Percentiles rank a stretch among this genome's conserved stretches.
Evolutionary conservation across 768 basidiomycete species (phyloP).

Genomic region (Coprinellus aureogranulatus): DNA sequence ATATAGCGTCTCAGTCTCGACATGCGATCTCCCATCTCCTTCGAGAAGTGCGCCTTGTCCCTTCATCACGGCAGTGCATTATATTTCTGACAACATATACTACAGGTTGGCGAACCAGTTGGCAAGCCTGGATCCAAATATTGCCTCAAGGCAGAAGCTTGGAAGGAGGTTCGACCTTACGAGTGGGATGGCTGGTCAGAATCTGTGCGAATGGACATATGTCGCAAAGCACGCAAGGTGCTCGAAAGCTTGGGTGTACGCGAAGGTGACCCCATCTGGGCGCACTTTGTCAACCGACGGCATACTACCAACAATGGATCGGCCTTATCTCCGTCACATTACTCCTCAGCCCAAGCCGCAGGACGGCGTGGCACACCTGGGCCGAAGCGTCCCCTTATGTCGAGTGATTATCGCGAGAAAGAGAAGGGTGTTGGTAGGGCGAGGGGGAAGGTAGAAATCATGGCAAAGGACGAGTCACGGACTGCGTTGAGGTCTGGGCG

Average conservation of each 20-base stretch:
- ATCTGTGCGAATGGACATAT: conserved; percentile 46
- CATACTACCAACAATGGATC: conserved; percentile 7
- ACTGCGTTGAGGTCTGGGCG: conserved; percentile 23
- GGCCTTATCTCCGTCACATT: neutral
- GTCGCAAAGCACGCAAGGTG: conserved; percentile 48
- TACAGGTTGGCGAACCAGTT: conserved; percentile 52
- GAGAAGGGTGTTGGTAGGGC: conserved; percentile 42
- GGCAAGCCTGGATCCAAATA: conserved; percentile 38
- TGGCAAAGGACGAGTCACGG: conserved; percentile 49
- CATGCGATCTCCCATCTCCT: conserved; percentile 48
- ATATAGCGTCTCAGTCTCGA: conserved; percentile 30
- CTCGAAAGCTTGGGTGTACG: conserved; percentile 54
- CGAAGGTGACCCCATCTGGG: conserved; percentile 63
- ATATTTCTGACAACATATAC: neutral
- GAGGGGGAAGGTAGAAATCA: conserved; percentile 39
- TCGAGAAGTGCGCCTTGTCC: conserved; percentile 37
- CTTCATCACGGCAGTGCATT: neutral
- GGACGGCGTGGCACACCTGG: conserved; percentile 4
- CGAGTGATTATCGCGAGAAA: conserved; percentile 43
- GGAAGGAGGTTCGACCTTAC: conserved; percentile 70
- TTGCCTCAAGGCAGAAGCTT: conserved; percentile 53
- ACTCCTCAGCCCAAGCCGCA: neutral
- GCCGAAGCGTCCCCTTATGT: conserved; percentile 47
- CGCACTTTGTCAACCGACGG: conserved; percentile 39
- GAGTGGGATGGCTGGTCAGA: conserved; percentile 55